Evolutionary conservation across 2,329 filamentous ascomycete genomes (phyloP).

Genomic region (Fonsecaea monophora): DNA sequence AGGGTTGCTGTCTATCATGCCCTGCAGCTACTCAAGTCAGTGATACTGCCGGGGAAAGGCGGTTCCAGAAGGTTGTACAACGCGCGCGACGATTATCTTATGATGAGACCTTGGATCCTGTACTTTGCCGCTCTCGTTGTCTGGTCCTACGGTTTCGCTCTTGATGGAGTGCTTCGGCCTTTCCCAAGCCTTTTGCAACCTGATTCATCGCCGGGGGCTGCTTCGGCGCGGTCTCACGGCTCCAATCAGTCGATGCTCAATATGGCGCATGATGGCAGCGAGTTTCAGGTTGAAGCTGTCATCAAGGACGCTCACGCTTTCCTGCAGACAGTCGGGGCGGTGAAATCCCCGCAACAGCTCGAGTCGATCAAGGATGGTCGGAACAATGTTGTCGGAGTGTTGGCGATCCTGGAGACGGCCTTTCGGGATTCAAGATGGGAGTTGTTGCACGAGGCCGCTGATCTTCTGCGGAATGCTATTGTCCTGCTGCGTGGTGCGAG

Average conservation of each 20-base stretch:
- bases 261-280: conserved; percentile 31
- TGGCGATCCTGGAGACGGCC: conserved; percentile 79
- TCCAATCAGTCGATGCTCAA: conserved; percentile 31
- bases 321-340: conserved; percentile 73
- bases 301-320: conserved; percentile 79
- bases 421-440: conserved; percentile 90
- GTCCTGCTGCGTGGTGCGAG: conserved; percentile 33
- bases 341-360: conserved; percentile 77
- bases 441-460: conserved; percentile 83
- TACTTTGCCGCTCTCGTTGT: conserved; percentile 92
- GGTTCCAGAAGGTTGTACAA: conserved; percentile 66
- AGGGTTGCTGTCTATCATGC: conserved; percentile 92
- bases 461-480: conserved; percentile 80
- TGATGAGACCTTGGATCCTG: conserved; percentile 94
- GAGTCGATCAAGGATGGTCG: conserved; percentile 71
- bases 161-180: conserved; percentile 75
- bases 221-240: conserved; percentile 26
- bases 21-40: conserved; percentile 81
- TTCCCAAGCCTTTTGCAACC: conserved; percentile 42
- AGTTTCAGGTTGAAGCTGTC: conserved; percentile 61
- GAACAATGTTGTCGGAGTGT: conserved; percentile 80
- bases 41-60: conserved; percentile 48
- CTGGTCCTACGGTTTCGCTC: conserved; percentile 90
- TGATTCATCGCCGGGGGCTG: conserved; percentile 23
- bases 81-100: conserved; percentile 82